Percentiles rank a stretch among this genome's conserved stretches.
These are phyloP conservation scores for Sporothrix dimorphospora DNA, from an alignment of 2,329 filamentous ascomycete species.

Conservation along the genomic window DNA sequence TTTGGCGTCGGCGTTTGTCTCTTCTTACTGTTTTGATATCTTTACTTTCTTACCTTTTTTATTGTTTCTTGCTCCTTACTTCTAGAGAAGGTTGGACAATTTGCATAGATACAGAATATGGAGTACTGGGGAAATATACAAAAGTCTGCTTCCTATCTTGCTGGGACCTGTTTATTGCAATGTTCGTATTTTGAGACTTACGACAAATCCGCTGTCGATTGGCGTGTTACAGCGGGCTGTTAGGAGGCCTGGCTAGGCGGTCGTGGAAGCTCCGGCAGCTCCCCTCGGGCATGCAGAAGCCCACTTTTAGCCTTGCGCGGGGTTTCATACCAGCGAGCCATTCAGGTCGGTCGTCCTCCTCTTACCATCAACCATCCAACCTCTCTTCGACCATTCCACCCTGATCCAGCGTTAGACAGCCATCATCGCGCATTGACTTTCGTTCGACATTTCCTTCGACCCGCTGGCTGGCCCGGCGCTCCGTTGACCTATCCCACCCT, in stretches of 20 bases:
- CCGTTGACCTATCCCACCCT: not conserved
- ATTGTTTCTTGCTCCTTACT: not conserved
- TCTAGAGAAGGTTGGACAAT: not conserved
- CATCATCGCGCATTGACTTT: not conserved
- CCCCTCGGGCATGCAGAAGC: not conserved
- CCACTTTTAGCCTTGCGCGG: conserved; percentile 25
- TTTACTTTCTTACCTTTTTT: not conserved
- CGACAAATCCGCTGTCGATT: not conserved
- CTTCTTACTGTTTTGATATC: conserved; percentile 2
- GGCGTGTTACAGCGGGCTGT: not conserved
- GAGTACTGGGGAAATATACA: conserved; percentile 4
- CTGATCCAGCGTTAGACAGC: not conserved
- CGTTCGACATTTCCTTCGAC: not conserved
- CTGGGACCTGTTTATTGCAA: too few relatives aligned
- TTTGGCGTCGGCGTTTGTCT: conserved; percentile 16
- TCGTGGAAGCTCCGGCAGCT: conserved; percentile 1
- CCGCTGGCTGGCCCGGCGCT: conserved; percentile 25
- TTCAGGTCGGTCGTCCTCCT: not conserved
- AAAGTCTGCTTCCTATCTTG: not conserved
- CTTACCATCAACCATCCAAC: not conserved
- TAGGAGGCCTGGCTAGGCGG: not conserved
- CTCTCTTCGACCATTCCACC: not conserved
- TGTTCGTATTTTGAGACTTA: too few relatives aligned
- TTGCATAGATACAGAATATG: conserved; percentile 2
- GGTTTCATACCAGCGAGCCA: not conserved